Conservation (phyloP, 176 grass and related monocot species). For the Rhipidocladum racemiflorum region DNA sequence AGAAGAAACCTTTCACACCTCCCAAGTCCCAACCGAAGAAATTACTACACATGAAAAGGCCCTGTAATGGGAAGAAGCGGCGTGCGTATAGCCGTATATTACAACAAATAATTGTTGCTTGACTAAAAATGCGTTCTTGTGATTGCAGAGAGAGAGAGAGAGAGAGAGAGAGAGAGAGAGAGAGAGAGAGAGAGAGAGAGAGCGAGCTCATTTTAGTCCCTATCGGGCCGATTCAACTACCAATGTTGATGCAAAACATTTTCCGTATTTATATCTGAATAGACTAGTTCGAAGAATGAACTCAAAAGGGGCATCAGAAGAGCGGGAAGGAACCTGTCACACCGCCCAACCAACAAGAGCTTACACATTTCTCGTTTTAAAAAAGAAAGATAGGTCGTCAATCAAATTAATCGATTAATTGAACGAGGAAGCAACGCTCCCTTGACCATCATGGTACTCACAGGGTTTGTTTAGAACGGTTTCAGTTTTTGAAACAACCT, state of each 20-base stretch:
- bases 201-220: background rate
- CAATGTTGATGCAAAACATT: conserved; percentile 8
- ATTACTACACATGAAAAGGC: conserved; percentile 16
- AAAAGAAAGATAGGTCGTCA: conserved; percentile 12
- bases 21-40: conserved; percentile 19
- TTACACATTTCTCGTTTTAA: background rate
- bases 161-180: background rate
- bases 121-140: background rate
- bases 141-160: background rate
- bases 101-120: background rate
- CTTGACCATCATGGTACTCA: background rate
- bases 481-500: too few species aligned
- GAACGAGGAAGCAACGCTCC: background rate
- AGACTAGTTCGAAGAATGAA: background rate
- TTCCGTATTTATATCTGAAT: background rate
- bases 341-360: conserved; percentile 4
- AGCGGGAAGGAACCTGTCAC: conserved; percentile 27
- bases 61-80: background rate
- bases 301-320: background rate
- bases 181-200: background rate
- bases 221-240: conserved; percentile 20
- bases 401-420: background rate
- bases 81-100: background rate
- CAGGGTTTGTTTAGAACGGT: too few species aligned
- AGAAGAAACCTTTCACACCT: conserved; percentile 32